A percentile compares a stretch with the other conserved stretches of the same genome.
Conservation (phyloP, 306 rosid genomes). For the Lupinus albus region DNA sequence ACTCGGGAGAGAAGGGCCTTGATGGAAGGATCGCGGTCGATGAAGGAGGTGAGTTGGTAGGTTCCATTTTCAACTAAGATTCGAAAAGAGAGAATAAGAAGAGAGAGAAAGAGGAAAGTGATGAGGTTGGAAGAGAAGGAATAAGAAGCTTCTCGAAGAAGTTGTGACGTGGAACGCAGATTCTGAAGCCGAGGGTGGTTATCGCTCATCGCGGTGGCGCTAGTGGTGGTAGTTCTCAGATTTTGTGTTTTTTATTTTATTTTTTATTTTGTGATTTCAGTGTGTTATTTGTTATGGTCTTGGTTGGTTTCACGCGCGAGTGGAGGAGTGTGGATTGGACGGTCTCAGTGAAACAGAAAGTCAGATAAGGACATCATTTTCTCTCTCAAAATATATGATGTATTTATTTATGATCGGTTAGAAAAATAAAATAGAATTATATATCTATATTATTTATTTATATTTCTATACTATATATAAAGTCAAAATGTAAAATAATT, state of each 20-base stretch:
- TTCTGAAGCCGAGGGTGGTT: slow-evolving; percentile 58
- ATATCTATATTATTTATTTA: no score
- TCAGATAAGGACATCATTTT: no score
- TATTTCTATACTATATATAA: no score
- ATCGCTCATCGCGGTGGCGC: slow-evolving; percentile 55
- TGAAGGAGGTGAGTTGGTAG: slow-evolving; percentile 67
- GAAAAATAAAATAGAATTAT: no score
- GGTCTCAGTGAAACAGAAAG: no score
- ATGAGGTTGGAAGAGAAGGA: slow-evolving; percentile 56
- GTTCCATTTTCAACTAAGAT: slow-evolving; percentile 71
- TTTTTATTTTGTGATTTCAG: no score
- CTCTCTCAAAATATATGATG: no score
- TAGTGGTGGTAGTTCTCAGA: background rate
- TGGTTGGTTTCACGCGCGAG: no score
- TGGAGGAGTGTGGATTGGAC: no score
- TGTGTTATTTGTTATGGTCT: no score
- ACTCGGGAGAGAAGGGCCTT: slow-evolving; percentile 74
- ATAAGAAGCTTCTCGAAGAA: slow-evolving; percentile 54
- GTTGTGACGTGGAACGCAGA: slow-evolving; percentile 62
- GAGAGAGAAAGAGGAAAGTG: slow-evolving; percentile 77
- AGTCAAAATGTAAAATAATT: no score
- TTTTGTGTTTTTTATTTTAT: background rate
- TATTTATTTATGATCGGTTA: no score
- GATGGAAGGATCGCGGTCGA: slow-evolving; percentile 86
- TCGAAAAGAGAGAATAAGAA: slow-evolving; percentile 78